Percentiles rank a stretch among this genome's conserved stretches.
Conservation (phyloP, 129 eudicot species). For the Calendula officinalis region DNA sequence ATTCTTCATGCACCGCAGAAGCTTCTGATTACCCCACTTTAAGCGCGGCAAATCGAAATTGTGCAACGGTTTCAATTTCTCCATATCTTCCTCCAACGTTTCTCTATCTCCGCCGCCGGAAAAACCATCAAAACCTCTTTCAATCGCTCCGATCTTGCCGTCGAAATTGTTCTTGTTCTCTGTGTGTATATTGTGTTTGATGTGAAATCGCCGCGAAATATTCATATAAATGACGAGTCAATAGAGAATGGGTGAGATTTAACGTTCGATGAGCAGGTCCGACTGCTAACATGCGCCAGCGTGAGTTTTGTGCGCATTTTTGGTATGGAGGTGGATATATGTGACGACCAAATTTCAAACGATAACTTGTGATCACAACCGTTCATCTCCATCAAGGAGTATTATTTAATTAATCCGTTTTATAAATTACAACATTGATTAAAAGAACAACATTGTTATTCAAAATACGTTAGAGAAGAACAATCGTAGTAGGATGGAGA, state of each 20-base stretch:
- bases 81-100: slow-evolving; percentile 18
- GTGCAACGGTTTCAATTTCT: slow-evolving; percentile 57
- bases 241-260: slow-evolving; percentile 26
- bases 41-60: slow-evolving; percentile 61
- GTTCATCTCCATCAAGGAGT: slow-evolving; percentile 9
- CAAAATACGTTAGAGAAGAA: too few species aligned
- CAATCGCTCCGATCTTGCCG: not conserved
- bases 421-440: too few species aligned
- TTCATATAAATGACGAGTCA: slow-evolving; percentile 27
- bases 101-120: slow-evolving; percentile 14
- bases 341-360: slow-evolving; percentile 25
- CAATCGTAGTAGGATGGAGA: too few species aligned
- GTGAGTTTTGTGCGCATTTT: slow-evolving; percentile 15
- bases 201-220: slow-evolving; percentile 13
- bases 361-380: slow-evolving; percentile 10
- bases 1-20: slow-evolving; percentile 59
- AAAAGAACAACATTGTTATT: too few species aligned
- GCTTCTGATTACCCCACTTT: slow-evolving; percentile 72
- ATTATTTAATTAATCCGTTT: too few species aligned
- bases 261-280: slow-evolving; percentile 41
- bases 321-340: not conserved
- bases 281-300: slow-evolving; percentile 28
- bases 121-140: slow-evolving; percentile 26
- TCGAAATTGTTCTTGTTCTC: not conserved
- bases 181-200: not conserved